phyloP scores from a whole-genome alignment of 163 green algal species.

The Scenedesmus sp. region DNA sequence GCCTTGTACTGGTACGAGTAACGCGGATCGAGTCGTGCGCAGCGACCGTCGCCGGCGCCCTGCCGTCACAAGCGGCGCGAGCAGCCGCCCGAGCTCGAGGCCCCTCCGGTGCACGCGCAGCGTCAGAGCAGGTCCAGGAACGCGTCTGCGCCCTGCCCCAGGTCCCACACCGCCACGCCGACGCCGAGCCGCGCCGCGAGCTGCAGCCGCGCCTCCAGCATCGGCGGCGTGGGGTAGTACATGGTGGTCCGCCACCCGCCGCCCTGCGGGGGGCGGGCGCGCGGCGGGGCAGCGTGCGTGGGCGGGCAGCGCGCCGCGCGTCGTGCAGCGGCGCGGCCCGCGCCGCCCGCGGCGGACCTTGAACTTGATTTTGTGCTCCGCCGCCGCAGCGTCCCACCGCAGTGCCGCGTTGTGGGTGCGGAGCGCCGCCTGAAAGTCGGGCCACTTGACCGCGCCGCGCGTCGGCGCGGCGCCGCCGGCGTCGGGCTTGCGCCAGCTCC shows the following conservation, averaged over 20 bases:
- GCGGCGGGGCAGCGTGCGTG: too few species aligned
- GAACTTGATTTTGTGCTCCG: slow-evolving; percentile 64
- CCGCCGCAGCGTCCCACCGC: slow-evolving; percentile 42
- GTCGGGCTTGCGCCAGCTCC: slow-evolving; percentile 12
- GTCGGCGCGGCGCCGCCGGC: background rate
- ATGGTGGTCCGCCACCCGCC: slow-evolving; percentile 32
- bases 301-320: too few species aligned
- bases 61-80: too few species aligned
- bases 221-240: slow-evolving; percentile 71
- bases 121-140: slow-evolving; percentile 73
- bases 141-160: slow-evolving; percentile 75
- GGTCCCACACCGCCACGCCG: slow-evolving; percentile 81
- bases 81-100: too few species aligned
- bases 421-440: slow-evolving; percentile 46
- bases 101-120: too few species aligned
- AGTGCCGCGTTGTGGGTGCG: slow-evolving; percentile 20
- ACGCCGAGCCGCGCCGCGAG: slow-evolving; percentile 36
- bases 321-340: background rate
- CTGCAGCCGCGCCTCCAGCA: slow-evolving; percentile 51
- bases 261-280: background rate
- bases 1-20: too few species aligned
- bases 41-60: too few species aligned
- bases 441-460: slow-evolving; percentile 44
- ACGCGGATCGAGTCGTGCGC: too few species aligned
- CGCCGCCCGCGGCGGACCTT: slow-evolving; percentile 14